phyloP scores from a whole-genome alignment of 495 filamentous ascomycete genomes.

The Neurospora pannonica region DNA sequence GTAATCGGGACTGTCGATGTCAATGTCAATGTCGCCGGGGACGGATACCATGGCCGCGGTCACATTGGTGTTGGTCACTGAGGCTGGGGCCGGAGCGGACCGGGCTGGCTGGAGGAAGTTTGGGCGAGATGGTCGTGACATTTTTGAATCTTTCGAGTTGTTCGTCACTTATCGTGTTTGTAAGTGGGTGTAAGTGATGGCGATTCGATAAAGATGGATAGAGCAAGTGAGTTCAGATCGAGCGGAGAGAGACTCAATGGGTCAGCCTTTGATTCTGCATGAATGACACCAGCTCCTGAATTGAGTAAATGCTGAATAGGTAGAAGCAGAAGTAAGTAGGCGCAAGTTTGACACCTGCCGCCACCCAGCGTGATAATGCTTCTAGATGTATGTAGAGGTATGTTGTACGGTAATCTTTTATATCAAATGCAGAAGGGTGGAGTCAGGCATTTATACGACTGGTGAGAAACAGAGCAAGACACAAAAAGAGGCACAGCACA shows the following conservation, averaged over 20 bases:
- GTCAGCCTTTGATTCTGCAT: background rate
- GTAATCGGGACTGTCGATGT: background rate
- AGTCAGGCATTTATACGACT: background rate
- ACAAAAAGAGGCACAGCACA: background rate
- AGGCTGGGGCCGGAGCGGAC: conserved; percentile 2
- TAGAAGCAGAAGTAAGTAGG: background rate
- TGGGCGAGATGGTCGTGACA: background rate
- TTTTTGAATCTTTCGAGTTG: background rate
- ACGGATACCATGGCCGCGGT: background rate
- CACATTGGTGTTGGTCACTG: conserved; percentile 6
- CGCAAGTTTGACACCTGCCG: background rate
- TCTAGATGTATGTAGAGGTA: background rate
- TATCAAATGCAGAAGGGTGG: background rate
- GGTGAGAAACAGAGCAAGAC: background rate
- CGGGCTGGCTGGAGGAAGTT: background rate
- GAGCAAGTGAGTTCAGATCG: background rate
- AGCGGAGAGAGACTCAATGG: background rate
- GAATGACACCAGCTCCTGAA: background rate
- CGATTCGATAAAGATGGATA: background rate
- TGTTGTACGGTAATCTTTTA: background rate
- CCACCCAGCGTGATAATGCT: background rate
- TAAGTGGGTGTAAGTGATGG: background rate
- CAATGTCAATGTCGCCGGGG: background rate
- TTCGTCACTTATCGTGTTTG: background rate
- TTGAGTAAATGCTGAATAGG: background rate